A percentile compares a stretch with the other conserved stretches of the same genome.
phyloP scores from a whole-genome alignment of 306 rosid species.

The Glycine latifolia region DNA sequence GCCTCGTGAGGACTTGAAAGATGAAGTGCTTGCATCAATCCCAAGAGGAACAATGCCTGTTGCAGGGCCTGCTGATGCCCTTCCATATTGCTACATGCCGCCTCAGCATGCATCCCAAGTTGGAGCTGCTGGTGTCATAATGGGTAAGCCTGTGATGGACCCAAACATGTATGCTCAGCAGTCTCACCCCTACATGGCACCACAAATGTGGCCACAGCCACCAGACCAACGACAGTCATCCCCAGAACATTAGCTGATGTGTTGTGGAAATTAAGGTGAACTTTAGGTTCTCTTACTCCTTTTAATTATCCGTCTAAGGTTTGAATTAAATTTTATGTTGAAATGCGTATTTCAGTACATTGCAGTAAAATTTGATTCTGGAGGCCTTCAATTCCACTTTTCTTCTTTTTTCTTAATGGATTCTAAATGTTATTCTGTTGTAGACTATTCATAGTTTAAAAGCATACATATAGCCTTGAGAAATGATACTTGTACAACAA shows the following conservation, averaged over 20 bases:
- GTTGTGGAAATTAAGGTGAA: constrained; percentile 45
- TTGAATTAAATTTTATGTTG: constrained; percentile 19
- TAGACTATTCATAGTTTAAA: constrained; percentile 1
- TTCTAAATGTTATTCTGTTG: neutral
- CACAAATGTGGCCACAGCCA: constrained; percentile 66
- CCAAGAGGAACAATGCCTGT: constrained; percentile 67
- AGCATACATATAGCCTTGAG: neutral
- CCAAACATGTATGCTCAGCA: constrained; percentile 64
- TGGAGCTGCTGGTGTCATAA: constrained; percentile 59
- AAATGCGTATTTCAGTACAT: neutral
- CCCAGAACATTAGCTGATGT: constrained; percentile 52
- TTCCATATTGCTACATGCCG: constrained; percentile 60
- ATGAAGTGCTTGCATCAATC: constrained; percentile 65
- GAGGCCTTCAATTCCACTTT: neutral
- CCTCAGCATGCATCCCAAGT: constrained; percentile 62
- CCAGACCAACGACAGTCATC: constrained; percentile 56
- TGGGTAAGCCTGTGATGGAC: constrained; percentile 69
- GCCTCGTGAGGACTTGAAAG: constrained; percentile 67
- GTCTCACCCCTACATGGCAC: constrained; percentile 61
- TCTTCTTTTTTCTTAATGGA: neutral
- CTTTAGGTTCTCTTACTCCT: constrained; percentile 13
- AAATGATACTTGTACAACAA: too few species aligned
- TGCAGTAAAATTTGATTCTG: too few species aligned
- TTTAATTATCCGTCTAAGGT: neutral
- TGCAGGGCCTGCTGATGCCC: constrained; percentile 61